Conservation (phyloP, 148 eudicot genomes). For the Chenopodium berlandieri region DNA sequence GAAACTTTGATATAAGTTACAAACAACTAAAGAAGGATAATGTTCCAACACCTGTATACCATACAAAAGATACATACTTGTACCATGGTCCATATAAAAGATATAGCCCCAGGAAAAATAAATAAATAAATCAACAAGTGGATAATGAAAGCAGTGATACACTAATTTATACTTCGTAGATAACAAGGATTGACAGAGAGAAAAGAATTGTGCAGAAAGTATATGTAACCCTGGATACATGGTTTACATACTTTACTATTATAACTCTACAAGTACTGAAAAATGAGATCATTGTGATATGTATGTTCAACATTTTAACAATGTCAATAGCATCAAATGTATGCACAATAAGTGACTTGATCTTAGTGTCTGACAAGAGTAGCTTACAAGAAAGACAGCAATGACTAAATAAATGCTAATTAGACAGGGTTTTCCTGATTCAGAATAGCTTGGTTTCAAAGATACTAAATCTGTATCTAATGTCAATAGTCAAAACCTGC, state of each 20-base stretch:
- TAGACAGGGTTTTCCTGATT: background rate
- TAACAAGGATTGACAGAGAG: background rate
- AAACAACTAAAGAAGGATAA: background rate
- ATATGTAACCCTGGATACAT: background rate
- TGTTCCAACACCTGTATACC: background rate
- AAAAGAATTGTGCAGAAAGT: background rate
- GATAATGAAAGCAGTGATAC: too few species aligned
- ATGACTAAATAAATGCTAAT: background rate
- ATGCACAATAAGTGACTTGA: background rate
- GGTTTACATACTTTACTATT: too few species aligned
- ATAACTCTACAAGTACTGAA: too few species aligned
- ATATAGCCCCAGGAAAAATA: background rate
- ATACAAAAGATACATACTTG: background rate
- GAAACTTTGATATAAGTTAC: background rate
- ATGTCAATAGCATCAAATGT: background rate
- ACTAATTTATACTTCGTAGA: background rate
- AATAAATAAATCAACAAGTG: background rate
- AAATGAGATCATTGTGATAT: too few species aligned
- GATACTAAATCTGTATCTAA: background rate
- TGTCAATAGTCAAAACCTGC: background rate
- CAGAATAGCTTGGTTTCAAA: background rate
- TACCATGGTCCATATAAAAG: background rate
- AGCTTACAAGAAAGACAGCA: background rate
- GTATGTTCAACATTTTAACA: background rate
- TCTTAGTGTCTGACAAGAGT: background rate